phyloP scores from a whole-genome alignment of 2,329 filamentous ascomycete species.

The Fusarium denticulatum region DNA sequence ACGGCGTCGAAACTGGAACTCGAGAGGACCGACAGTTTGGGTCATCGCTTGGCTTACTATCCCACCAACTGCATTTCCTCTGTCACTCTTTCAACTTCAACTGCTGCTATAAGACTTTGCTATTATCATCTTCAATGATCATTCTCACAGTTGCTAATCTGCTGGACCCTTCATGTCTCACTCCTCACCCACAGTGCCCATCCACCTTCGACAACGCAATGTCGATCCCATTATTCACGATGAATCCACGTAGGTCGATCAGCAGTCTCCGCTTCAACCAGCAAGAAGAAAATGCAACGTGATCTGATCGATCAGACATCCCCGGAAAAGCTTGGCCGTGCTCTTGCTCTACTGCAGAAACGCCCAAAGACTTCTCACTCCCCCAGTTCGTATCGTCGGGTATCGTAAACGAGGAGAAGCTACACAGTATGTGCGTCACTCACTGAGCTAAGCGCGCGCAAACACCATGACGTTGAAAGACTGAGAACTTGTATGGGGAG shows the following conservation, averaged over 20 bases:
- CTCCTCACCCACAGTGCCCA: neutral
- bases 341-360: constrained; percentile 21
- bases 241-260: constrained; percentile 20
- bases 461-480: constrained; percentile 24
- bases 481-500: neutral
- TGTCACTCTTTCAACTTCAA: neutral
- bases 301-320: constrained; percentile 36
- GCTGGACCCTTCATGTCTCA: constrained; percentile 20
- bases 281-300: constrained; percentile 29
- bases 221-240: constrained; percentile 26
- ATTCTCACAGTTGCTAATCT: neutral
- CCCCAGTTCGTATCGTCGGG: constrained; percentile 8
- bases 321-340: constrained; percentile 32
- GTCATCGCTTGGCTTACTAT: constrained; percentile 3
- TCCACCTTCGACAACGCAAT: constrained; percentile 1
- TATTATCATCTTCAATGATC: neutral
- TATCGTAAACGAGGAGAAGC: constrained; percentile 1
- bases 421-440: constrained; percentile 14
- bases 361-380: constrained; percentile 6
- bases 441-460: constrained; percentile 31
- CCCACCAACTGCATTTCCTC: neutral
- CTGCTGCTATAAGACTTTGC: neutral
- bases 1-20: constrained; percentile 4
- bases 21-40: constrained; percentile 14
- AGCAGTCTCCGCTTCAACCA: constrained; percentile 20